phyloP scores from a whole-genome alignment of 1,139 yeast genomes.

The Candida sp. region DNA sequence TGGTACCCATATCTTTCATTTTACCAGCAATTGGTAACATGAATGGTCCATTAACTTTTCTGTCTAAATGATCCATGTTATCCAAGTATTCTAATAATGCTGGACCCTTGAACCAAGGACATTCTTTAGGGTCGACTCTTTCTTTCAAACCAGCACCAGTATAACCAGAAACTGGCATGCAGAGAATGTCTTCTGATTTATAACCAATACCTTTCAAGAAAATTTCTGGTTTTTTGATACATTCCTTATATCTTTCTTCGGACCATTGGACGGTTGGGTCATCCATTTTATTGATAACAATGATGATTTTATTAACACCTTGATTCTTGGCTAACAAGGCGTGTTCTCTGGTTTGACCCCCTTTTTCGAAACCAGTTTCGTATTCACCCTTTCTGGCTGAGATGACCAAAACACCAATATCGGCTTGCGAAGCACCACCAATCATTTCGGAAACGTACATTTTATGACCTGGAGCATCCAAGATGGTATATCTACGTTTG shows the following conservation, averaged over 20 bases:
- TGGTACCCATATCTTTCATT: conserved; percentile 95
- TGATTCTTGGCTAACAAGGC: conserved; percentile 97
- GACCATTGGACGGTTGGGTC: conserved; percentile 98
- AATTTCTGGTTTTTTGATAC: conserved; percentile 73
- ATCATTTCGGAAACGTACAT: conserved; percentile 99
- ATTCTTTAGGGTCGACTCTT: conserved; percentile 62
- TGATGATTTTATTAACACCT: conserved; percentile 91
- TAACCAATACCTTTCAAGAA: conserved; percentile 93
- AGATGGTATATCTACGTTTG: conserved; percentile 93
- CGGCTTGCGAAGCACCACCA: conserved; percentile 99
- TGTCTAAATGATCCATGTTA: conserved; percentile 72
- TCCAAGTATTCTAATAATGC: conserved; percentile 88
- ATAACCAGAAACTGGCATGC: conserved; percentile 98
- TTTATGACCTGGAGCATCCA: conserved; percentile 99
- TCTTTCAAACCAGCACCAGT: conserved; percentile 97
- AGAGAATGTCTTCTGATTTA: conserved; percentile 75
- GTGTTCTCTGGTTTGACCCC: conserved; percentile 99
- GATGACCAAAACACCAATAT: conserved; percentile 93
- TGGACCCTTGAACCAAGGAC: conserved; percentile 97
- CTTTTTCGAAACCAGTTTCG: conserved; percentile 99
- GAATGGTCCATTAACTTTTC: conserved; percentile 91
- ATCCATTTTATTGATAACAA: conserved; percentile 98
- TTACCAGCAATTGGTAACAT: conserved; percentile 96
- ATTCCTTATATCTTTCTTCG: conserved; percentile 93
- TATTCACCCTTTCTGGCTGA: conserved; percentile 99